Conservation (phyloP, 1,139 yeast species). For the Pichia sp. region DNA sequence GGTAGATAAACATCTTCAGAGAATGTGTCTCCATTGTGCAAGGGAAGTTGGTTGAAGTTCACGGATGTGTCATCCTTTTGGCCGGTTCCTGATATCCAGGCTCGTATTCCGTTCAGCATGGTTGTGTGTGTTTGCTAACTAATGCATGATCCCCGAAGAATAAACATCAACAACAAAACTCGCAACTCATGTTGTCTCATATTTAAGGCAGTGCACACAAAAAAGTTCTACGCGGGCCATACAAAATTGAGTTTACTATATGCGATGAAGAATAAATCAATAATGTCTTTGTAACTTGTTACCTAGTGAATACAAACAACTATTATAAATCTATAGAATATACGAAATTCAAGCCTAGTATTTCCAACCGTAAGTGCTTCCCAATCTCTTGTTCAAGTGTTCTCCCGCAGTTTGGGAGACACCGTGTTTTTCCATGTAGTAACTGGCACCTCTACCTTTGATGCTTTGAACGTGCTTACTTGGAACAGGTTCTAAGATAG, state of each 20-base stretch:
- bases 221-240: too few relatives aligned
- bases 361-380: conserved; percentile 54
- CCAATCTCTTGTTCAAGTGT: conserved; percentile 63
- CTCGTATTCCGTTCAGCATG: too few relatives aligned
- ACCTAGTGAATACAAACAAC: too few relatives aligned
- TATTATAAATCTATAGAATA: too few relatives aligned
- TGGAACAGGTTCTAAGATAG: conserved; percentile 70
- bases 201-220: neutral
- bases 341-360: too few relatives aligned
- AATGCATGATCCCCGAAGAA: too few relatives aligned
- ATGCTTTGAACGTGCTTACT: conserved; percentile 46
- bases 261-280: too few relatives aligned
- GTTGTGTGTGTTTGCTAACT: too few relatives aligned
- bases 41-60: neutral
- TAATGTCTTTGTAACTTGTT: too few relatives aligned
- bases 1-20: conserved; percentile 7
- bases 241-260: too few relatives aligned
- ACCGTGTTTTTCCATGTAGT: conserved; percentile 34
- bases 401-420: conserved; percentile 59
- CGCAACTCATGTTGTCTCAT: neutral
- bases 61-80: neutral
- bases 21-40: neutral
- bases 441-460: conserved; percentile 48
- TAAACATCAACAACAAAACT: neutral
- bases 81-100: neutral